Evolutionary conservation across 345 rosid genomes (phyloP).

Genomic region (Atalantia buxifolia): DNA sequence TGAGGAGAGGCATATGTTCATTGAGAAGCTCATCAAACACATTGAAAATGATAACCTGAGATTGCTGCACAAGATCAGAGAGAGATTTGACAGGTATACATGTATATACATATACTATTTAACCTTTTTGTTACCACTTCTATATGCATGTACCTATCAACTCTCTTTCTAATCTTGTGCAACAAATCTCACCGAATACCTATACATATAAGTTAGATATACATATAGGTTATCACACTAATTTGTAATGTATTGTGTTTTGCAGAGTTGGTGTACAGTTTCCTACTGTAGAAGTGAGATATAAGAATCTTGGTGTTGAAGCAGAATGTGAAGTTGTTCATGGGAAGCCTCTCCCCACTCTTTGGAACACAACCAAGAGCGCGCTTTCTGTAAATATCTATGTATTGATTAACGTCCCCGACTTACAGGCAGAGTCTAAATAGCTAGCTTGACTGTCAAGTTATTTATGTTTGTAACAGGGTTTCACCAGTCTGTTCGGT

Average conservation of each 20-base stretch:
- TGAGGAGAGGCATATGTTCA: neutral
- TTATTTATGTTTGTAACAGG: slow-evolving; percentile 4
- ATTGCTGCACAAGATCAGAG: slow-evolving; percentile 3
- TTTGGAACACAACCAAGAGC: slow-evolving; percentile 29
- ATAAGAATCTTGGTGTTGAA: slow-evolving; percentile 32
- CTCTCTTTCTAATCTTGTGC: no score
- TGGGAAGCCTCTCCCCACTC: slow-evolving; percentile 48
- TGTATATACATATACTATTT: neutral
- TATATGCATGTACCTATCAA: neutral
- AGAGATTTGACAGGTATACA: slow-evolving; percentile 21
- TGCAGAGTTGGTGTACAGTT: slow-evolving; percentile 40
- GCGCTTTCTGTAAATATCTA: no score
- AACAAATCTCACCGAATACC: no score
- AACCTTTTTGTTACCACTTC: neutral
- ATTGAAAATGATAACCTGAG: neutral
- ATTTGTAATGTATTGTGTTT: neutral
- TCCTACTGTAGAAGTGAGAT: slow-evolving; percentile 45
- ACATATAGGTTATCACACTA: neutral
- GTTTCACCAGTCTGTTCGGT: neutral
- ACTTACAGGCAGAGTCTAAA: neutral
- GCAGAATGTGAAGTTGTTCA: slow-evolving; percentile 36
- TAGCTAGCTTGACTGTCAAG: neutral
- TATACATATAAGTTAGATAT: no score
- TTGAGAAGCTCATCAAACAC: neutral
- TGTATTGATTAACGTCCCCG: no score